Base-by-base conservation (phyloP, 2,329 filamentous ascomycete species). In the Aspergillus sp. region DNA sequence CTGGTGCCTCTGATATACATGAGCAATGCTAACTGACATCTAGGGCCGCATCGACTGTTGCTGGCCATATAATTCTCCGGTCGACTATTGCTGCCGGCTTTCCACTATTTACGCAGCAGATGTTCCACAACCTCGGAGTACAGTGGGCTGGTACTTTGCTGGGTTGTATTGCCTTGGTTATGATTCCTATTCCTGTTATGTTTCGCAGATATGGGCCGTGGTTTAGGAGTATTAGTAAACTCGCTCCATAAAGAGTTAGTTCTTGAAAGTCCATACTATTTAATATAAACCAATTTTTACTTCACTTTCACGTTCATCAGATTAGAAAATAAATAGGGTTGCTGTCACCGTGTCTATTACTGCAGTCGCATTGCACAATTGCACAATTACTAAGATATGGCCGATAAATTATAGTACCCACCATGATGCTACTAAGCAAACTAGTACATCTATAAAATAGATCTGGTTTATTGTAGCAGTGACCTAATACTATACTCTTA, bases 111-210 rank as follows among this genome's bases (percentile, higher is more conserved):
- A 43, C 63, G 0, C 54, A 39, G 13, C 59, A 61, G 13, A 63
- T 67, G 61, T 66, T 67, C 36, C 30, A 60, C 10, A 57, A 55
- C 5, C 43, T 67, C 43, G 57, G 60, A 1, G 46, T 67, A 1
- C 56, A 65, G 29, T 67, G 64, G 64, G 63, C 63, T 5, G 46
- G 53, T 10, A 66, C 64, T 1, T 39, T 67, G 8, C 54, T 67
- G 27, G 64, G 63, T 3, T 60, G 57, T 41, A 34, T 66, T 5
- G 57, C 61, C 5, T 49, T 13, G n/a, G 5, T 31, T 11, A 13
- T 39, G 13, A 19, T 39, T 6, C 37, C 37, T 4, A 27, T 39
- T 6, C 37, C 28, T 28, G 27, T 38, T 28, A n/a, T 12, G 9
- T 38, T 38, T 19, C 10, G 11, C 10, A 13, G 13, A 26, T 26